Evolutionary conservation across 257 asterid species (phyloP), one percentile per base, ranked within the genome.

Genomic region (Leonotis leonurus): DNA sequence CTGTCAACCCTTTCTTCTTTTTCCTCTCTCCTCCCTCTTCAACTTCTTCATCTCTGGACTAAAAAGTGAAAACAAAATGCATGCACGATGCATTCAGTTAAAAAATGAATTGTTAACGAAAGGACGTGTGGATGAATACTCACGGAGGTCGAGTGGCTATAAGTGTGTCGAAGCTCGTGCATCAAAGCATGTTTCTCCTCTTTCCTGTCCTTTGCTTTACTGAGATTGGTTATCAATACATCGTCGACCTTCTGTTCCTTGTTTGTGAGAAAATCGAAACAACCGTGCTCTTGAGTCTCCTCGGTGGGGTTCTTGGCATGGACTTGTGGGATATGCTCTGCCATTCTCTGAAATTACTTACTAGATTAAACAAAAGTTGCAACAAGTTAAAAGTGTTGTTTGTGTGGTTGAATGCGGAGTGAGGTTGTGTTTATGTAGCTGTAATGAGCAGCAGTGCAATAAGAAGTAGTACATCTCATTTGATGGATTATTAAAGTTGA

Each of bases 31-130:
- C 57, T 5, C 76, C 81, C 64, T 78, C 82, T 5, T 76, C 80
- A 25, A 69, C 81, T 41, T 80, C 80, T 25, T 78, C 90, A 18
- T 78, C 81, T 12, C 80, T 73, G 0, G 81, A 80, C 87, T 83
- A n/a, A n/a, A n/a, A n/a, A n/a, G n/a, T n/a, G 81, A 49, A 59
- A 56, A 11, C 17, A 18, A 33, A 57, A 18, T 9, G 33, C 62
- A 53, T 10, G 33, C 35, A n/a, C n/a, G n/a, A n/a, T 33, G 7
- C 13, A 51, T 6, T 8, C 4, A 24, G 14, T 24, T 4, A 33
- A 56, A 53, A 33, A 33, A 52, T 8, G 7, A 0, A 1, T 27
- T 18, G 14, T 20, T 7, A 62, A 17, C 13, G 60, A 35, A 35
- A 48, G 26, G n/a, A 13, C 46, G 25, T n/a, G 17, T 62, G 25